A percentile compares a stretch with the other conserved stretches of the same genome.
phyloP scores from a whole-genome alignment of 163 green algal species.

The Chlamydomonas reinhardtii region DNA sequence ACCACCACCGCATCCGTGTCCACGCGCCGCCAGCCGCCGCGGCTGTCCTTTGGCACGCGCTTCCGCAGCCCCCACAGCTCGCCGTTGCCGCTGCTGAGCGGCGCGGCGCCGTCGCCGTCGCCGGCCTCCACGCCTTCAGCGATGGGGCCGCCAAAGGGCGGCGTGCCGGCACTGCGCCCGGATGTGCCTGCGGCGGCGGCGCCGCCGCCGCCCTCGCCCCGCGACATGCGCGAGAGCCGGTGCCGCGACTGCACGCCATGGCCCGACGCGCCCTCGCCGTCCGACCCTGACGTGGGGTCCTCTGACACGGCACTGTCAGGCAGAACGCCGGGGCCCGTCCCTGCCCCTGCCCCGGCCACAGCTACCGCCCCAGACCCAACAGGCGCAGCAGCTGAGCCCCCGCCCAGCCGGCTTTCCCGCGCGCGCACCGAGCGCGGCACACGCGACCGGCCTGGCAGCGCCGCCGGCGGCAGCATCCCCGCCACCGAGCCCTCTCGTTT shows the following conservation, averaged over 20 bases:
- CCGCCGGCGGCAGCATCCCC: background rate
- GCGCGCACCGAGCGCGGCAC: conserved; percentile 29
- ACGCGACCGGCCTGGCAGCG: conserved; percentile 1
- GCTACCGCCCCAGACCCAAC: too few species aligned
- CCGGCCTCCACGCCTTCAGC: background rate
- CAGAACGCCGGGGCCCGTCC: too few species aligned
- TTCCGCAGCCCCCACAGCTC: background rate
- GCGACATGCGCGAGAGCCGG: conserved; percentile 8
- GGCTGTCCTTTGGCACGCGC: background rate
- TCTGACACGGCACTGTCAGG: too few species aligned
- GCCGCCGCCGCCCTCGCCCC: too few species aligned
- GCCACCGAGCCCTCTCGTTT: background rate
- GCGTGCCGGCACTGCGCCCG: too few species aligned
- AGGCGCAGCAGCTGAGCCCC: background rate
- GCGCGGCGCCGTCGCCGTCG: background rate
- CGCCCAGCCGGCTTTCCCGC: conserved; percentile 21
- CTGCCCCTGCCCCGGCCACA: too few species aligned
- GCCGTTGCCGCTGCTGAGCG: background rate
- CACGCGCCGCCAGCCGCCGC: too few species aligned
- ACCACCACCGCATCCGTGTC: too few species aligned
- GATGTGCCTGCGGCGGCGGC: too few species aligned
- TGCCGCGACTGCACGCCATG: background rate
- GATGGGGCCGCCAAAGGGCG: background rate
- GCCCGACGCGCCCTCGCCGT: conserved; percentile 6
- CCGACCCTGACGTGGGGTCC: background rate